A percentile compares a stretch with the other conserved stretches of the same genome.
phyloP scores from a whole-genome alignment of 441 rosid species.

The Pelargonium cotyledonis region DNA sequence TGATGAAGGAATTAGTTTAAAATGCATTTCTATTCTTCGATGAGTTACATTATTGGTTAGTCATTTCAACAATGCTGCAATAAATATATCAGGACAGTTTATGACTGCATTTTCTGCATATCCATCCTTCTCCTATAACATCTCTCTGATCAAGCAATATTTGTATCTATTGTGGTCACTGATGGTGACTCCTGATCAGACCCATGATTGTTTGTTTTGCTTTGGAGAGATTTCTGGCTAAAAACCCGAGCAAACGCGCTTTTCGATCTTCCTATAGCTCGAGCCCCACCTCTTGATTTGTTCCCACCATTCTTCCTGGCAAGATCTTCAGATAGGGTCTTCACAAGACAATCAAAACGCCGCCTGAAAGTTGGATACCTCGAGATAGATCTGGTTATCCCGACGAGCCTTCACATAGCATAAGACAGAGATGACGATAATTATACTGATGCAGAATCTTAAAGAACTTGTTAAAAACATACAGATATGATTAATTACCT shows the following conservation, averaged over 20 bases:
- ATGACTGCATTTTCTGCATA: too few species aligned
- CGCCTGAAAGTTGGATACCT: conserved; percentile 85
- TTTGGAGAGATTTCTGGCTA: conserved; percentile 50
- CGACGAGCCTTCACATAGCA: conserved; percentile 50
- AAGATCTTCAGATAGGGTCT: conserved; percentile 52
- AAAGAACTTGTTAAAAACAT: too few species aligned
- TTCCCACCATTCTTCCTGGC: conserved; percentile 38
- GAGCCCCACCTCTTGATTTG: conserved; percentile 20
- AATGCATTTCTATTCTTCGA: too few species aligned
- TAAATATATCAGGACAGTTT: too few species aligned
- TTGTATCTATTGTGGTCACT: conserved; percentile 30
- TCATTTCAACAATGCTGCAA: not conserved
- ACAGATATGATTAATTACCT: conserved; percentile 38
- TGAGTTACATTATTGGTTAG: not conserved
- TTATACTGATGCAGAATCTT: too few species aligned
- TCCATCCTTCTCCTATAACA: not conserved
- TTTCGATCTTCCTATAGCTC: conserved; percentile 36
- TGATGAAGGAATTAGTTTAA: too few species aligned
- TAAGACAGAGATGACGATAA: too few species aligned
- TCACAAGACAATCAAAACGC: conserved; percentile 49
- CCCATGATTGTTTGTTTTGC: conserved; percentile 35
- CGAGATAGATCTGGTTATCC: conserved; percentile 72
- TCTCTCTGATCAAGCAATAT: conserved; percentile 35
- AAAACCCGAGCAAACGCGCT: conserved; percentile 46
- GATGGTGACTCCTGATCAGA: conserved; percentile 46